A percentile compares a stretch with the other conserved stretches of the same genome.
Evolutionary conservation across 2,329 filamentous ascomycete genomes (phyloP).

Genomic region (Zopfia rhizophila): DNA sequence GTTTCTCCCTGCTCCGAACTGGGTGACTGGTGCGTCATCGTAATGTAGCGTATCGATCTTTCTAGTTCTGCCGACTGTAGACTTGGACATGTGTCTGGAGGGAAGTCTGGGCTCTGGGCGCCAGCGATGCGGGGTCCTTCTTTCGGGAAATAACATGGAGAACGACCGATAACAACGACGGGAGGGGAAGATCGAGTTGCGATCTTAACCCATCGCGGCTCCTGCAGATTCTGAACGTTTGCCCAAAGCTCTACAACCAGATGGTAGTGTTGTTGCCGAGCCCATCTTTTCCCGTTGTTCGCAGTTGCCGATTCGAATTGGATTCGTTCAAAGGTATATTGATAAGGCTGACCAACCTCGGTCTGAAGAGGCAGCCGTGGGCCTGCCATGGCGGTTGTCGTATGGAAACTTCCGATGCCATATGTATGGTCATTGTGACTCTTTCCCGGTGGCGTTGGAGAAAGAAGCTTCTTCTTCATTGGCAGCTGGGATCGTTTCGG

Average conservation of each 20-base stretch:
- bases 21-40: no score
- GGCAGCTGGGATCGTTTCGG: constrained; percentile 84
- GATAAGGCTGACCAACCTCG: constrained; percentile 46
- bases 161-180: constrained; percentile 54
- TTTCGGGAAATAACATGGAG: constrained; percentile 57
- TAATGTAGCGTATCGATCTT: no score
- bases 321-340: constrained; percentile 84
- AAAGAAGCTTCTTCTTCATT: constrained; percentile 75
- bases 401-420: constrained; percentile 51
- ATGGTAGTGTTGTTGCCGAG: constrained; percentile 92
- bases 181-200: constrained; percentile 47
- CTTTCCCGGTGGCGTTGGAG: constrained; percentile 70
- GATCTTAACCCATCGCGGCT: constrained; percentile 49
- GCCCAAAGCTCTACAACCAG: constrained; percentile 76
- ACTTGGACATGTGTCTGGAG: no score
- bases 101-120: no score
- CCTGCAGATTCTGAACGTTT: constrained; percentile 44
- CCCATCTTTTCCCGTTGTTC: constrained; percentile 90
- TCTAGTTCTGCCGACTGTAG: no score
- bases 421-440: constrained; percentile 52
- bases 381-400: constrained; percentile 41
- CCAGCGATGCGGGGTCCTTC: constrained; percentile 56
- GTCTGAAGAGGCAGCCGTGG: constrained; percentile 57
- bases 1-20: no score
- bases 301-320: constrained; percentile 95